Percentiles rank a stretch among this genome's conserved stretches.
Evolutionary conservation across 1,284 basidiomycete genomes (phyloP).

Genomic region (Naganishia sp.): DNA sequence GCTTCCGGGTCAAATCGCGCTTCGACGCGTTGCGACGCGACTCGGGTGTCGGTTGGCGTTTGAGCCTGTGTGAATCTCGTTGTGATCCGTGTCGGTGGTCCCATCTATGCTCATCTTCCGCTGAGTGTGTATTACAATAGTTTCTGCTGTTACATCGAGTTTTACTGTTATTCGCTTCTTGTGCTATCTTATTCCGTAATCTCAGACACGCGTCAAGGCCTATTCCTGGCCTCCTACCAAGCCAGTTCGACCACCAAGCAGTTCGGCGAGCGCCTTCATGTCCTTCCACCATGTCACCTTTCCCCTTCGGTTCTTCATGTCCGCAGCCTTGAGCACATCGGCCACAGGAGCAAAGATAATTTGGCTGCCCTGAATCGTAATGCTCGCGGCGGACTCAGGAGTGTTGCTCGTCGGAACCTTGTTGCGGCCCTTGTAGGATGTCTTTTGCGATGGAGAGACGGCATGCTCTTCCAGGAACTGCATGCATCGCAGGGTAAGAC

Average conservation of each 20-base stretch:
- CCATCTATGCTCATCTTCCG: slow-evolving; percentile 5
- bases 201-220: background rate
- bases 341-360: slow-evolving; percentile 79
- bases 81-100: background rate
- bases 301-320: slow-evolving; percentile 85
- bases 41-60: background rate
- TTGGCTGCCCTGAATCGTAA: slow-evolving; percentile 79
- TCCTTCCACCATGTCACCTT: slow-evolving; percentile 79
- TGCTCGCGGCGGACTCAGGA: slow-evolving; percentile 77
- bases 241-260: slow-evolving; percentile 57
- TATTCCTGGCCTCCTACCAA: slow-evolving; percentile 10
- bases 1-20: no score
- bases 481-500: slow-evolving; percentile 90
- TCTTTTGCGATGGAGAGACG: slow-evolving; percentile 35
- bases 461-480: slow-evolving; percentile 86
- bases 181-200: background rate
- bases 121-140: background rate
- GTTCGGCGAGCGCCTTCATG: slow-evolving; percentile 70
- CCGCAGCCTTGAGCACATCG: slow-evolving; percentile 81
- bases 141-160: background rate
- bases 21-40: no score
- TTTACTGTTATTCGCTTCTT: background rate
- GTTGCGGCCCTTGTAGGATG: slow-evolving; percentile 51
- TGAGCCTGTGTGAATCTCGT: no score
- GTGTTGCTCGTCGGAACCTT: slow-evolving; percentile 57